Evolutionary conservation across 1,139 yeast species (phyloP), one percentile per base, ranked within the genome.

Genomic region (Diutina mesorugosa): DNA sequence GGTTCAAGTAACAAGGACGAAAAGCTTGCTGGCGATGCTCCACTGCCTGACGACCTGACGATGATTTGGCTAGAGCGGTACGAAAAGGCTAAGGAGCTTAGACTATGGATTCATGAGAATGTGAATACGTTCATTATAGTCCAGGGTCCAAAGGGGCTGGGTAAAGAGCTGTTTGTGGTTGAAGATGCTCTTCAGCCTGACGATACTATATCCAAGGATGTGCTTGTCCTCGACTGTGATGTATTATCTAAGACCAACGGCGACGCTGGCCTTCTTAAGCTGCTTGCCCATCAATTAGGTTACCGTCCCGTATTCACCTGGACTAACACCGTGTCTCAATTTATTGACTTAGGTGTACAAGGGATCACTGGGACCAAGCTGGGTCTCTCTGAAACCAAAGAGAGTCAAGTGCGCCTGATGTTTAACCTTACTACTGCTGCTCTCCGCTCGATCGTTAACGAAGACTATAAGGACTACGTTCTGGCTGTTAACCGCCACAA

Each of bases 261-360:
- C 30, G 97, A 90, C 59, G 76, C 85, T 2, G 78, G 78, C 35
- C 83, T 90, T 61, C 72, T 93, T 56, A 79, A 80, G 58, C 78
- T 78, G 54, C 80, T 90, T 12, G 90, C 98, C 0, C 72, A 72
- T 47, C 91, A 89, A 66, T 67, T 90, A 46, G 98, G 99, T 0
- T 93, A 93, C 68, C 89, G 81, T 73, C 99, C 99, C 0, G 85
- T 90, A 3, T 93, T 93, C 68, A 88, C 97, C 10, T 93, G 98
- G 97, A 73, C 91, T 60, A 90, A 89, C 66, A 81, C 88, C 5
- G 72, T 91, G 29, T 83, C 96, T 0, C 83, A 83, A 60, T 85
- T 90, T 60, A 72, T 90, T 56, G 99, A 93, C 69, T 77, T 95
- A 63, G 90, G 85, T 57, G 87, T 88, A 16, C 96, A 90, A 67